Percentiles rank a stretch among this genome's conserved stretches.
Evolutionary conservation across 2,329 filamentous ascomycete species (phyloP).

Genomic region (Didymella lethalis): DNA sequence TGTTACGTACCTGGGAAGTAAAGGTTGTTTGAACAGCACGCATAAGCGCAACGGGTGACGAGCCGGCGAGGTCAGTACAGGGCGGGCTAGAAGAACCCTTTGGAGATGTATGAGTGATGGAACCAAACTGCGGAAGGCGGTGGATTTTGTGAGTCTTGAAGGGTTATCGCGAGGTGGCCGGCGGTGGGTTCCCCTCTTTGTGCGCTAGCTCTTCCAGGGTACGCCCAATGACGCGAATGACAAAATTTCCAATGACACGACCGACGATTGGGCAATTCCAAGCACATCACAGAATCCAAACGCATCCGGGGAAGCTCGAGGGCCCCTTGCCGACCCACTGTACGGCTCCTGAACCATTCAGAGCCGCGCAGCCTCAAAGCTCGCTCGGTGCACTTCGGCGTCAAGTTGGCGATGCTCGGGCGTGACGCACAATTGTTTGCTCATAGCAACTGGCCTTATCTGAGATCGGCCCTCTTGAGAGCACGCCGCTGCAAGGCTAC

Average conservation of each 20-base stretch:
- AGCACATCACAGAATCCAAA: constrained; percentile 16
- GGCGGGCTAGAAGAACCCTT: constrained; percentile 37
- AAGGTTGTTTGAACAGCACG: constrained; percentile 60
- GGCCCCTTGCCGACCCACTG: constrained; percentile 20
- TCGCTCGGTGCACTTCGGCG: constrained; percentile 19
- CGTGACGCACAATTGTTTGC: constrained; percentile 20
- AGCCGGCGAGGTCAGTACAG: constrained; percentile 37
- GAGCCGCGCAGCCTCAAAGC: constrained; percentile 10
- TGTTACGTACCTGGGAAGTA: constrained; percentile 61
- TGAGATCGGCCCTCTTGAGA: constrained; percentile 11
- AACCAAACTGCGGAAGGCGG: constrained; percentile 12
- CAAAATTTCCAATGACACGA: constrained; percentile 23
- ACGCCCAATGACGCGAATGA: constrained; percentile 27
- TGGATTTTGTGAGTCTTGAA: constrained; percentile 29
- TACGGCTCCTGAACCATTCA: constrained; percentile 17
- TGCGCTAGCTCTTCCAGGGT: constrained; percentile 5
- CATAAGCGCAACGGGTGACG: constrained; percentile 53
- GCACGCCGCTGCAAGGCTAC: constrained; percentile 10
- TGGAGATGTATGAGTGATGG: constrained; percentile 23
- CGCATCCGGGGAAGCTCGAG: constrained; percentile 19
- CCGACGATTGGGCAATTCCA: constrained; percentile 27
- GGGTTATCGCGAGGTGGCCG: constrained; percentile 25
- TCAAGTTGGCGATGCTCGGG: constrained; percentile 8
- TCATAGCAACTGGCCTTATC: constrained; percentile 18
- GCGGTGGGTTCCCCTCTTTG: constrained; percentile 15